Percentiles rank a stretch among this genome's conserved stretches.
phyloP scores from a whole-genome alignment of 192 early-diverging fungal species.

The Coemansia sp. region DNA sequence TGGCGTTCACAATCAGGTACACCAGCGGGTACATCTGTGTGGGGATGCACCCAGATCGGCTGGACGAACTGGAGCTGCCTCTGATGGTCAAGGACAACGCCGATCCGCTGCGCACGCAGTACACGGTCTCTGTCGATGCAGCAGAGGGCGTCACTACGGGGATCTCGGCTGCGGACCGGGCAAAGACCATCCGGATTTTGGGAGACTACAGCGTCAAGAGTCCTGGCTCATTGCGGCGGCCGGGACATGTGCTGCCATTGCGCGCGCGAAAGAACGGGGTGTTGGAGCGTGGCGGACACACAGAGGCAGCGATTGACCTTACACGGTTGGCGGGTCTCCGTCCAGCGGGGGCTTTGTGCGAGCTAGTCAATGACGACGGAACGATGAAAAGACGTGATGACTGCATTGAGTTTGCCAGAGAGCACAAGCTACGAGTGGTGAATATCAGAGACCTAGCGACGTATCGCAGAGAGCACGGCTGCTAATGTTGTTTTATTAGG shows the following conservation, averaged over 20 bases:
- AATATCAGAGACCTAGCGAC: slow-evolving; percentile 83
- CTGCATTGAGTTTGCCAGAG: slow-evolving; percentile 77
- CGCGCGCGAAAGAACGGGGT: slow-evolving; percentile 79
- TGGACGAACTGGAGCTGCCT: slow-evolving; percentile 83
- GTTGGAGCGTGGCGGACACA: slow-evolving; percentile 87
- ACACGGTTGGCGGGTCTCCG: slow-evolving; percentile 76
- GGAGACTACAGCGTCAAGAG: slow-evolving; percentile 65
- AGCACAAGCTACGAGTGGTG: slow-evolving; percentile 80
- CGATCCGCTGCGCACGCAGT: slow-evolving; percentile 90
- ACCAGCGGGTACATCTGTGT: slow-evolving; percentile 93
- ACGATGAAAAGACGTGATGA: slow-evolving; percentile 94
- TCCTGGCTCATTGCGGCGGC: slow-evolving; percentile 74
- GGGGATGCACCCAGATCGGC: slow-evolving; percentile 69
- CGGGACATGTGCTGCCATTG: slow-evolving; percentile 94
- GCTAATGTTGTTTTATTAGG: neutral
- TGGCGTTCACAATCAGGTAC: slow-evolving; percentile 95
- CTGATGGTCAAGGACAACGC: slow-evolving; percentile 93
- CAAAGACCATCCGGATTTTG: slow-evolving; percentile 71
- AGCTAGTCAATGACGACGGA: slow-evolving; percentile 88
- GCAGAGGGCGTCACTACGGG: slow-evolving; percentile 87
- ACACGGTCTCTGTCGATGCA: slow-evolving; percentile 89
- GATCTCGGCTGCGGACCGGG: slow-evolving; percentile 90
- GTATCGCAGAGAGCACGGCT: slow-evolving; percentile 58
- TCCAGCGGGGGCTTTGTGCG: slow-evolving; percentile 88
- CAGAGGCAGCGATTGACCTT: slow-evolving; percentile 89